Evolutionary conservation across 23 red algal species (phyloP).

Genomic region (Gracilaria caudata): DNA sequence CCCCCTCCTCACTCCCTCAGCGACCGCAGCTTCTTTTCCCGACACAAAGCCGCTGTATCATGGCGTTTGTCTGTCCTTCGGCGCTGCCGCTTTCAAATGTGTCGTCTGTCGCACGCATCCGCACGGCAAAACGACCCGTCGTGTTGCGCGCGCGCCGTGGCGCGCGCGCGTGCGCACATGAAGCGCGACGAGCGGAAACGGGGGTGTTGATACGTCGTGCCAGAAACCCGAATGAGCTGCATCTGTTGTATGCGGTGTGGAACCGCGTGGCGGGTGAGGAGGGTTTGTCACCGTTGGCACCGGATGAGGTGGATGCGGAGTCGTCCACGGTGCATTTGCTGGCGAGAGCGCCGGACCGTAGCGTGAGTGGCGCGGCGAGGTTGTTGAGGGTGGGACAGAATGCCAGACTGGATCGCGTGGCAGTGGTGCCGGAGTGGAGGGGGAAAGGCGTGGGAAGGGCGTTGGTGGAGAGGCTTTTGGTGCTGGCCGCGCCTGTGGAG

Average conservation of each 20-base stretch:
- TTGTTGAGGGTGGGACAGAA: slow-evolving; percentile 40
- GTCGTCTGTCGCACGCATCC: not conserved
- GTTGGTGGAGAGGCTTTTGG: slow-evolving; percentile 47
- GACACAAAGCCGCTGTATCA: too few relatives aligned
- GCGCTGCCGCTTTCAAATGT: too few relatives aligned
- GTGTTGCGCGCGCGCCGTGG: not conserved
- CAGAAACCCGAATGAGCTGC: slow-evolving; percentile 20
- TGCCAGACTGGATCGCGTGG: slow-evolving; percentile 45
- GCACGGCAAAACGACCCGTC: not conserved
- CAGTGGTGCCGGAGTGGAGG: slow-evolving; percentile 40
- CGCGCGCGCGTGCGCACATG: not conserved
- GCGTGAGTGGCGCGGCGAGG: slow-evolving; percentile 53
- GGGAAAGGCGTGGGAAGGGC: slow-evolving; percentile 63
- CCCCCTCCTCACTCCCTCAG: too few relatives aligned
- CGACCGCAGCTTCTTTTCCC: too few relatives aligned
- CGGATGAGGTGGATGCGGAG: slow-evolving; percentile 44
- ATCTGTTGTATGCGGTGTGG: slow-evolving; percentile 41
- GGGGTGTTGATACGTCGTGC: slow-evolving; percentile 2
- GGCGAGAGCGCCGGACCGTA: slow-evolving; percentile 34
- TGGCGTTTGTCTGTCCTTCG: too few relatives aligned
- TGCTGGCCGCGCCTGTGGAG: slow-evolving; percentile 17
- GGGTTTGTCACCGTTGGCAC: not conserved
- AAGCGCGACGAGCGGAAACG: not conserved
- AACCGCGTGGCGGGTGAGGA: slow-evolving; percentile 35
- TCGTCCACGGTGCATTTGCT: slow-evolving; percentile 49